phyloP scores from a whole-genome alignment of 352 stramenopile species.

The Phytophthora fragariae region DNA sequence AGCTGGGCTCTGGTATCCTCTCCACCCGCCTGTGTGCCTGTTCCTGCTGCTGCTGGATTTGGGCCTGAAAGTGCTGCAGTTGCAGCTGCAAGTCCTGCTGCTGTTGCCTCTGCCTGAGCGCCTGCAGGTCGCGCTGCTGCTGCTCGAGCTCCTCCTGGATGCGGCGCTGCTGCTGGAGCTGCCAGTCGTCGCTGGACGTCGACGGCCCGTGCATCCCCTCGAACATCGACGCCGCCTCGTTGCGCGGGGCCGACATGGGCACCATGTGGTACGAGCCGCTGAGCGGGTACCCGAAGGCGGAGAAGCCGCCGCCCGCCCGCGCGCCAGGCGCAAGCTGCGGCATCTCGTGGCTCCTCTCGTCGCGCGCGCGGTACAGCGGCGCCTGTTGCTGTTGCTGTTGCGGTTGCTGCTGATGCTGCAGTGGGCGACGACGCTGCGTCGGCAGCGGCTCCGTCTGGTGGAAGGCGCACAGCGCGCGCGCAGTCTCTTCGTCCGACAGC shows the following conservation, averaged over 20 bases:
- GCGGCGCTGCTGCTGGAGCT: slow-evolving; percentile 28
- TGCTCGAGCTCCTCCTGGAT: slow-evolving; percentile 37
- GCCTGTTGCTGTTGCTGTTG: not conserved
- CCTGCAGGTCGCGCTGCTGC: slow-evolving; percentile 15
- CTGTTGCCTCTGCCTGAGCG: slow-evolving; percentile 26
- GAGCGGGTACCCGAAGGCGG: slow-evolving; percentile 13
- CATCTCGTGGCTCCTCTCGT: slow-evolving; percentile 6
- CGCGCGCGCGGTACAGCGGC: not conserved
- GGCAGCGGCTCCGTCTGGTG: slow-evolving; percentile 17
- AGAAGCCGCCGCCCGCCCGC: not conserved
- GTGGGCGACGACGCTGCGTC: slow-evolving; percentile 7
- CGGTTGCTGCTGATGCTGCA: slow-evolving; percentile 7
- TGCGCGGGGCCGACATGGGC: slow-evolving; percentile 9
- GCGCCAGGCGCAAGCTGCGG: slow-evolving; percentile 13
- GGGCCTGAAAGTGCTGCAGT: slow-evolving; percentile 22
- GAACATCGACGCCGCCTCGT: slow-evolving; percentile 21
- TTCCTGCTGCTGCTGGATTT: slow-evolving; percentile 31
- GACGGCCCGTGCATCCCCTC: slow-evolving; percentile 22
- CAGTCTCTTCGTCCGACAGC: slow-evolving; percentile 43
- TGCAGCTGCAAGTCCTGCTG: slow-evolving; percentile 18
- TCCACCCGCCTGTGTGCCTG: slow-evolving; percentile 7
- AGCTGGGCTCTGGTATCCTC: slow-evolving; percentile 19
- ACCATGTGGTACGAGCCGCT: slow-evolving; percentile 14
- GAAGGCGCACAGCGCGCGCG: slow-evolving; percentile 36
- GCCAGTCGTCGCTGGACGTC: slow-evolving; percentile 31